phyloP scores from a whole-genome alignment of 331 rosid species.

The Acacia pycnantha region DNA sequence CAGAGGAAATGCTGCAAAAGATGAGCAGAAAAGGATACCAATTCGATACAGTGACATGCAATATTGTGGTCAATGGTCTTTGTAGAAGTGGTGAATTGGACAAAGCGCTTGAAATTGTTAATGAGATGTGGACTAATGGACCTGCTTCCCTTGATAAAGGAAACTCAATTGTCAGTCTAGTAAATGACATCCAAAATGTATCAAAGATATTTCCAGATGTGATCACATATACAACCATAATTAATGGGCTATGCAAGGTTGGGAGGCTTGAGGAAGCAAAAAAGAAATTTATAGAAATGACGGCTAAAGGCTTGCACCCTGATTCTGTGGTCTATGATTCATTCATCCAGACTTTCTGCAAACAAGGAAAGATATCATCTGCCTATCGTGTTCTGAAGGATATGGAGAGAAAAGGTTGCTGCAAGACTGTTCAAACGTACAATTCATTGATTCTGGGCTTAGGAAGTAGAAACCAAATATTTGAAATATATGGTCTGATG shows the following conservation, averaged over 20 bases:
- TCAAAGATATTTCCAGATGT: slow-evolving; percentile 69
- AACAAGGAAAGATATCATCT: slow-evolving; percentile 81
- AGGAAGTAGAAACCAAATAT: slow-evolving; percentile 66
- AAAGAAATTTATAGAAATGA: slow-evolving; percentile 79
- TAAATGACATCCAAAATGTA: slow-evolving; percentile 50
- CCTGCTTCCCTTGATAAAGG: slow-evolving; percentile 63
- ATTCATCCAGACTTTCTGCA: slow-evolving; percentile 66
- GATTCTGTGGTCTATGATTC: slow-evolving; percentile 72
- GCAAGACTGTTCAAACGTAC: slow-evolving; percentile 84
- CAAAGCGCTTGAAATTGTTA: slow-evolving; percentile 71
- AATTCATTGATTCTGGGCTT: slow-evolving; percentile 81
- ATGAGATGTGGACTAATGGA: slow-evolving; percentile 86
- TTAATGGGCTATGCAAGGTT: slow-evolving; percentile 73
- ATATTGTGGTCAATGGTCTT: slow-evolving; percentile 77
- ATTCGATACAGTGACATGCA: slow-evolving; percentile 83
- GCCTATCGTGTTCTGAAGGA: slow-evolving; percentile 92
- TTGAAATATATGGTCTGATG: slow-evolving; percentile 89
- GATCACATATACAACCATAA: slow-evolving; percentile 72
- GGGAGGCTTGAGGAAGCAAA: slow-evolving; percentile 92
- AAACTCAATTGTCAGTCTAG: slow-evolving; percentile 57
- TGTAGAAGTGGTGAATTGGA: slow-evolving; percentile 81
- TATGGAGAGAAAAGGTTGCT: slow-evolving; percentile 92
- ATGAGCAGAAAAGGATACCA: slow-evolving; percentile 72
- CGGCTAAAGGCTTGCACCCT: slow-evolving; percentile 65
- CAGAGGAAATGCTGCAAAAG: slow-evolving; percentile 72